Evolutionary conservation across 2,329 filamentous ascomycete genomes (phyloP), one percentile per base, ranked within the genome.

Genomic region (Phaeosphaeriaceae sp.): DNA sequence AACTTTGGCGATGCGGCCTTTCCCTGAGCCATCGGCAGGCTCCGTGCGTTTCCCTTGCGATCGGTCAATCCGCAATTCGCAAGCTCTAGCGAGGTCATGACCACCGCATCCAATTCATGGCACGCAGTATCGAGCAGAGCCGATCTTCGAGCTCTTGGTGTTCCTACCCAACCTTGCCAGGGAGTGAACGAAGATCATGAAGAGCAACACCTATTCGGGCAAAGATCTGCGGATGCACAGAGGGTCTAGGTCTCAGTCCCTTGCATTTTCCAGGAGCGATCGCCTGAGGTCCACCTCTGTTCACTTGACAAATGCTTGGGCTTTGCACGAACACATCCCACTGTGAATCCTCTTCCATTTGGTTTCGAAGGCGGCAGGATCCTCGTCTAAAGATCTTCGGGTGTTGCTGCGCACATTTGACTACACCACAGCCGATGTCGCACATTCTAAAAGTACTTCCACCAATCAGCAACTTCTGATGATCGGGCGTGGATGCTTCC

Each of bases 351-450:
- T 31, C 46, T 11, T 48, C 24, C n/a, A 27, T 19, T n/a, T 19
- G 24, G 46, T 5, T 33, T 21, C 7, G 22, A 13, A 24, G 20
- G n/a, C 40, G 7, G 7, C 40, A 4, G 33, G 17, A 41, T 15
- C 41, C n/a, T 20, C 41, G 15, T 21, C 7, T 44, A 2, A n/a
- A 19, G 20, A 21, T 3, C 11, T 33, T 20, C 54, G 53, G 36
- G 22, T 54, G 51, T 57, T 61, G 48, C 36, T 60, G 60, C 51
- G 57, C 61, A 56, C 58, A 58, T 40, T 41, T 41, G 22, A 41
- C 60, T 60, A 51, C 56, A 51, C 57, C 58, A 64, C 58, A 48
- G 58, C 62, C 64, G 57, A 67, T 58, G 59, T 59, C 58, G 63
- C 65, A 62, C 60, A 52, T 54, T 45, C 56, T 56, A 55, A 60